Evolutionary conservation across 345 rosid species (phyloP).

Genomic region (Pistacia vera): DNA sequence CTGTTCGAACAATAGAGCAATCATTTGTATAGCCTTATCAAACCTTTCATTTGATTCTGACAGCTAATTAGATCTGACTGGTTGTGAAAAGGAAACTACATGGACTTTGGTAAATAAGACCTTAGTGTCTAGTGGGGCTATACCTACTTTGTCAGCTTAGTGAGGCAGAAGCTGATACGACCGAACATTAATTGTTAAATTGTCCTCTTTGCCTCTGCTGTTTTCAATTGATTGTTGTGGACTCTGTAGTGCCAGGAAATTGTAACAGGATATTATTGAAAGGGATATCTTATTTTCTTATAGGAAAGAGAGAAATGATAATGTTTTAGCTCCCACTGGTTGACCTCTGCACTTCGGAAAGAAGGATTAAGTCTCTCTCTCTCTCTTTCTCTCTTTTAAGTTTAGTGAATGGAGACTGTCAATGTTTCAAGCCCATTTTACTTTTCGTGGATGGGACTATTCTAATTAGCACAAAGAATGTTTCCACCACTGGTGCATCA

Average conservation of each 20-base stretch:
- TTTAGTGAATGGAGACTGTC: conserved; percentile 4
- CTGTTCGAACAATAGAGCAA: background rate
- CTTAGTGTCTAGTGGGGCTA: background rate
- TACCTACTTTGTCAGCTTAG: background rate
- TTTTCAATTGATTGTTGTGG: background rate
- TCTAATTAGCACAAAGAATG: background rate
- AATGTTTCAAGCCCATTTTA: too few species aligned
- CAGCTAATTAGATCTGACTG: conserved; percentile 6
- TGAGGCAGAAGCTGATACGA: conserved; percentile 4
- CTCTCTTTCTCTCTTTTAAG: background rate
- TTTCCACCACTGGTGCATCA: background rate
- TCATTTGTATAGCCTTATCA: background rate
- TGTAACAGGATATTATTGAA: background rate
- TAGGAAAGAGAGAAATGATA: background rate
- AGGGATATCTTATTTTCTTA: background rate
- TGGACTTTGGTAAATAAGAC: background rate
- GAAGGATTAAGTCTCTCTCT: background rate
- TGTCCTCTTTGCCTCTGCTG: background rate
- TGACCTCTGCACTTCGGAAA: background rate
- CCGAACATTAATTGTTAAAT: background rate
- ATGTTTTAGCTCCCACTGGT: background rate
- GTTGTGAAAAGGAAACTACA: background rate
- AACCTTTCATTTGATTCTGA: conserved; percentile 4
- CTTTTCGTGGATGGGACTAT: background rate
- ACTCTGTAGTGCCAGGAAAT: background rate